phyloP scores from a whole-genome alignment of 2,329 filamentous ascomycete genomes.

The Botrytis sinoallii region DNA sequence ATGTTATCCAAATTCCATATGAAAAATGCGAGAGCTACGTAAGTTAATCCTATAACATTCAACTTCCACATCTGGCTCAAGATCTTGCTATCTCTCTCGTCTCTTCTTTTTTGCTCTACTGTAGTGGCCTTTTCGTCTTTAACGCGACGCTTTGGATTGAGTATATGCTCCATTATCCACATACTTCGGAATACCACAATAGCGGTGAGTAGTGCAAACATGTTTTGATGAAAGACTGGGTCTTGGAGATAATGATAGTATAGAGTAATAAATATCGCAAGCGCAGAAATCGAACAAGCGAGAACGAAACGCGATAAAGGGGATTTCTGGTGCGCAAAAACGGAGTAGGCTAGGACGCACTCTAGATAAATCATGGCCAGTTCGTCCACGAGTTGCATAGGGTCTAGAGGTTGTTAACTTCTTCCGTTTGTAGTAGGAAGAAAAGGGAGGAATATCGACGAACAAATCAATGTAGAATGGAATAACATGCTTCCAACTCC shows the following conservation, averaged over 20 bases:
- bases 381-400: conserved; percentile 4
- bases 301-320: background rate
- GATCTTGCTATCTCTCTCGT: background rate
- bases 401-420: background rate
- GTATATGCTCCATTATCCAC: background rate
- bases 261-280: background rate
- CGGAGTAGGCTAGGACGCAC: background rate
- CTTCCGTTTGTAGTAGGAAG: background rate
- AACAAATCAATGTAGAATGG: conserved; percentile 1
- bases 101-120: background rate
- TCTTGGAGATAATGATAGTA: conserved; percentile 7
- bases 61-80: background rate
- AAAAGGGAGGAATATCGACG: background rate
- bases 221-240: conserved; percentile 4
- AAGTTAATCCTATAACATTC: background rate
- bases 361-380: conserved; percentile 1
- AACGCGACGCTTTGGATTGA: background rate
- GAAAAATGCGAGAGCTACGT: background rate
- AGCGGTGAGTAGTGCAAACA: background rate
- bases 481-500: background rate
- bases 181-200: background rate
- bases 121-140: background rate
- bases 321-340: background rate
- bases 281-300: background rate
- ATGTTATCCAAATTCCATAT: conserved; percentile 11